Evolutionary conservation across 2,329 filamentous ascomycete species (phyloP).

Genomic region (Fusarium sp.): DNA sequence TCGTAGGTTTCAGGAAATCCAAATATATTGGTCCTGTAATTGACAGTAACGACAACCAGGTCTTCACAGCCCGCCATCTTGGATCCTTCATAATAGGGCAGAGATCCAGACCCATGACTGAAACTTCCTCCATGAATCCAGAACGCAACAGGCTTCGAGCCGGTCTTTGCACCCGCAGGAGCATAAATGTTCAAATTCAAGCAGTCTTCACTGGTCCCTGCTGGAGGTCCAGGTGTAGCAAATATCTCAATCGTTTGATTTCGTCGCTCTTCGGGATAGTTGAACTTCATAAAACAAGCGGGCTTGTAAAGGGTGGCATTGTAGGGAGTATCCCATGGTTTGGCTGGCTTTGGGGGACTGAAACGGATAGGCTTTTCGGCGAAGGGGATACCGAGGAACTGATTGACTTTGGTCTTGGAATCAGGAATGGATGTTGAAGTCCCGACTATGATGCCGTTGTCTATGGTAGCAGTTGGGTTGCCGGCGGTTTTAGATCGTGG

Average conservation of each 20-base stretch:
- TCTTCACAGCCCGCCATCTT: constrained; percentile 53
- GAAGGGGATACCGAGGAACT: constrained; percentile 47
- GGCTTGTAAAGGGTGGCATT: constrained; percentile 39
- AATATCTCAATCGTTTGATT: constrained; percentile 30
- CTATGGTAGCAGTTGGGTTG: constrained; percentile 28
- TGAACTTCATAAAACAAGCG: constrained; percentile 42
- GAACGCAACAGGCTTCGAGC: constrained; percentile 53
- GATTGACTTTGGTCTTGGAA: constrained; percentile 32
- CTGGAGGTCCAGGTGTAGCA: constrained; percentile 36
- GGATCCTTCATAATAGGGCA: constrained; percentile 52
- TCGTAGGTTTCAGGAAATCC: constrained; percentile 50
- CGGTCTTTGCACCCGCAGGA: constrained; percentile 30
- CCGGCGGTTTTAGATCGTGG: background rate
- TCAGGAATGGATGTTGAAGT: constrained; percentile 25
- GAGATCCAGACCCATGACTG: constrained; percentile 47
- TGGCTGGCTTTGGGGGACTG: constrained; percentile 26
- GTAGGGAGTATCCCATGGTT: constrained; percentile 30
- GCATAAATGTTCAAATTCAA: constrained; percentile 47
- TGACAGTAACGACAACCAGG: constrained; percentile 57
- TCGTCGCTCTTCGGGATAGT: constrained; percentile 24
- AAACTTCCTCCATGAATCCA: constrained; percentile 57
- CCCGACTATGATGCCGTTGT: constrained; percentile 28
- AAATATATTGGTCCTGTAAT: constrained; percentile 56
- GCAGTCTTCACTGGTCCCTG: constrained; percentile 46
- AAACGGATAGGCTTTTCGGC: constrained; percentile 42